These are phyloP conservation scores for Pichia exigua DNA, from an alignment of 805 yeast species.

Conservation along the genomic window DNA sequence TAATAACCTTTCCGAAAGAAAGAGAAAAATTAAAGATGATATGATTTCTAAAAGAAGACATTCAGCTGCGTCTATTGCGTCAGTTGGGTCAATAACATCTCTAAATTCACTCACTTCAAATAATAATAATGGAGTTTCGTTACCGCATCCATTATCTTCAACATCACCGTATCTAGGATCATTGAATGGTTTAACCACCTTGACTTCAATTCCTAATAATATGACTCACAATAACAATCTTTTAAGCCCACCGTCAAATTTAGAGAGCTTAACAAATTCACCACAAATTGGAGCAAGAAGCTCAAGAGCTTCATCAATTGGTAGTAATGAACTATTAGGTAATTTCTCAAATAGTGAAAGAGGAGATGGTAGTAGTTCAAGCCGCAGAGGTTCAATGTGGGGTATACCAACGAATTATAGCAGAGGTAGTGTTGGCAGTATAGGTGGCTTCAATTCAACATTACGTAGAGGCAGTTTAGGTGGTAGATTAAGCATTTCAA, in stretches of 20 bases:
- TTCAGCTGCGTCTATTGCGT: conserved; percentile 25
- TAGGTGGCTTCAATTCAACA: neutral
- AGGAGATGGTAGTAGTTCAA: conserved; percentile 1
- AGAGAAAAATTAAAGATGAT: conserved; percentile 24
- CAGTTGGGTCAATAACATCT: conserved; percentile 1
- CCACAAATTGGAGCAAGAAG: conserved; percentile 8
- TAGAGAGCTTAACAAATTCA: conserved; percentile 7
- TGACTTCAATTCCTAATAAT: conserved; percentile 1
- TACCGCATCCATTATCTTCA: conserved; percentile 20
- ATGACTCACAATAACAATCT: neutral
- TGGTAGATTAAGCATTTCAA: conserved; percentile 8
- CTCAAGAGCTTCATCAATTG: conserved; percentile 12
- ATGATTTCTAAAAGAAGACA: conserved; percentile 21
- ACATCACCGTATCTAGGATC: conserved; percentile 11
- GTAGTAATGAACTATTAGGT: conserved; percentile 5
- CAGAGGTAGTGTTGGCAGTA: conserved; percentile 2
- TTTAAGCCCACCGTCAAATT: conserved; percentile 3
- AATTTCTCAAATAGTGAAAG: conserved; percentile 2
- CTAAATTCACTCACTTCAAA: neutral
- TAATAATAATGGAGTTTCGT: conserved; percentile 14
- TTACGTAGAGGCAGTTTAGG: conserved; percentile 7
- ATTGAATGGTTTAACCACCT: conserved; percentile 1
- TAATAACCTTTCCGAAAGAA: conserved; percentile 16
- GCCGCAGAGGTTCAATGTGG: conserved; percentile 12
- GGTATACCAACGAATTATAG: neutral